Base-by-base conservation (phyloP, 2,329 filamentous ascomycete species). In the Aspergillus chevalieri region DNA sequence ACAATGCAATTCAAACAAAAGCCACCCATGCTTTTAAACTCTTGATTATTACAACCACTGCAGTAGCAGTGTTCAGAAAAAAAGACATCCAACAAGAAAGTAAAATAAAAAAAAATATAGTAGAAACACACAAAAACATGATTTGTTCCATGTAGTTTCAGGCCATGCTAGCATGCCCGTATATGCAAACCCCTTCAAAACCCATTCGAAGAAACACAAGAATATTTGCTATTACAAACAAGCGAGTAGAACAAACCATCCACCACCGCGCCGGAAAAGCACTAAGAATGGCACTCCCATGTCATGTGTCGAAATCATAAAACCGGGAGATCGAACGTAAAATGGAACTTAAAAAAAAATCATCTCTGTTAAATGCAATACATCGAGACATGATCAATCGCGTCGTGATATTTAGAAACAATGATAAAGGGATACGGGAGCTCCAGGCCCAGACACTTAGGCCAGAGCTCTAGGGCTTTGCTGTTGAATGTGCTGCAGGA, bases 401-500 rank as follows among this genome's bases (percentile, higher is more conserved):
- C 51, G 54, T 56, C 52, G 47, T 55, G 56, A 58, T 52, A 52
- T 53, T 50, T 51, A 41, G 38, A 46, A 47, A 39, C 46, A 19
- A 21, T 41, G 52, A 47, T 45, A 48, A 47, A 43, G 48, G 48
- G 47, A 41, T 21, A 21, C 8, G 38, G 8, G 34, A 19, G 34
- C 17, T 38, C 17, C n/a, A 3, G 6, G 6, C 17, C 34, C 43
- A 41, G 54, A 46, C 52, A 54, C 54, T 55, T 64, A 68, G 39
- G 66, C 51, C 43, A 68, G 53, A 26, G 65, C 63, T 47, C 70
- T 64, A 44, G 76, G 76, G 64, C 75, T 78, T 58, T 73, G 71
- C 51, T 73, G 70, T 52, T 74, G 71, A 47, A 74, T 73, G 49
- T 74, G 71, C 52, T 71, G 69, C 47, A 73, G 65, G 51, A 74